These are phyloP conservation scores for Crithidia bombi DNA, from an alignment of 208 protist genomes.

Conservation along the genomic window DNA sequence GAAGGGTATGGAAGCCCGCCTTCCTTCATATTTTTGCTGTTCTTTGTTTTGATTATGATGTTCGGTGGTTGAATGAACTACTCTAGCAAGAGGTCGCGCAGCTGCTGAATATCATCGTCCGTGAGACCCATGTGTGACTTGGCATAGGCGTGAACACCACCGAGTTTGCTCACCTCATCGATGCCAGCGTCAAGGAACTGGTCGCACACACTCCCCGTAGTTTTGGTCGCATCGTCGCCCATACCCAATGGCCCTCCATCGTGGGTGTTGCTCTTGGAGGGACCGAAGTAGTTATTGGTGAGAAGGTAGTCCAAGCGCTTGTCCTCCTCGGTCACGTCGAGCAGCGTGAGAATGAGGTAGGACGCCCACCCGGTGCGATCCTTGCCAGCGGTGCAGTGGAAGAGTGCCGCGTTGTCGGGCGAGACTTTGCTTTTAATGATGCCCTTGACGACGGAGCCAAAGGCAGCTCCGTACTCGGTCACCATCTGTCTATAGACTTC, in stretches of 20 bases:
- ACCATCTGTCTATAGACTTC: conserved; percentile 34
- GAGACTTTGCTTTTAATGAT: conserved; percentile 25
- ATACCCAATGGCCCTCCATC: conserved; percentile 15
- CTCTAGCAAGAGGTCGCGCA: conserved; percentile 4
- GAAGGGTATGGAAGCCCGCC: no score
- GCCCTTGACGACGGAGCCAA: conserved; percentile 35
- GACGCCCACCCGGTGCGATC: conserved; percentile 44
- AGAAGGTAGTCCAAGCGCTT: conserved; percentile 44
- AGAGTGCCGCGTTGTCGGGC: conserved; percentile 29
- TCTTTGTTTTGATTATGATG: no score
- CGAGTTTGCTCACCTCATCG: conserved; percentile 14
- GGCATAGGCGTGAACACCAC: conserved; percentile 11
- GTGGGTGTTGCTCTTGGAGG: conserved; percentile 16
- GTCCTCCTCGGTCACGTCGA: conserved; percentile 34
- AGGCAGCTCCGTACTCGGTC: neutral
- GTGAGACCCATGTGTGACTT: conserved; percentile 21
- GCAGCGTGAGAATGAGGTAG: conserved; percentile 37
- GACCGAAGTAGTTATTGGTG: conserved; percentile 38
- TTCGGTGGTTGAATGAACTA: no score
- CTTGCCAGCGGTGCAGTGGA: conserved; percentile 64
- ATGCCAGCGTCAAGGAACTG: conserved; percentile 11
- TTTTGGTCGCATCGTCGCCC: conserved; percentile 6
- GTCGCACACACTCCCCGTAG: conserved; percentile 5
- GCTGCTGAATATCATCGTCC: conserved; percentile 13
- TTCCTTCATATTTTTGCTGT: no score